Evolutionary conservation across 2,329 filamentous ascomycete species (phyloP).

Genomic region (Penicillium sclerotigenum): DNA sequence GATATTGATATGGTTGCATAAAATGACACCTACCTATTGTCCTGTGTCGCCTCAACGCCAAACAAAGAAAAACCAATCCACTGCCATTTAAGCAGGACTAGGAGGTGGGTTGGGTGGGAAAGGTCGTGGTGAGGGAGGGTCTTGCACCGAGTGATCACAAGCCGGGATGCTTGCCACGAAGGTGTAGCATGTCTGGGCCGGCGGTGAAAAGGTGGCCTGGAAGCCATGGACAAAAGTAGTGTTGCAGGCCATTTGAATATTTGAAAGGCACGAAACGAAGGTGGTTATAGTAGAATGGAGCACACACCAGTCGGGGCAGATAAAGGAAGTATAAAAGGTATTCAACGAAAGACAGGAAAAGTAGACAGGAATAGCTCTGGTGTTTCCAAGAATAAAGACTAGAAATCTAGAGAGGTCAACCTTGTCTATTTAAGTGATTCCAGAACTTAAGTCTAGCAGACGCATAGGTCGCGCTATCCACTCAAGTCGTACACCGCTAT

Average conservation of each 20-base stretch:
- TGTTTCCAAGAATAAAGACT: neutral
- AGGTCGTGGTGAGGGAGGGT: constrained; percentile 29
- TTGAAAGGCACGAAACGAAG: neutral
- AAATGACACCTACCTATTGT: constrained; percentile 11
- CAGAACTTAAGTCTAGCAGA: neutral
- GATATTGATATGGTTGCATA: no score
- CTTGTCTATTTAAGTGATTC: constrained; percentile 19
- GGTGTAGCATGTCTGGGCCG: neutral
- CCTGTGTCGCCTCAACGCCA: constrained; percentile 14
- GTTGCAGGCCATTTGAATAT: constrained; percentile 7
- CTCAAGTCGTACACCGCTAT: constrained; percentile 27
- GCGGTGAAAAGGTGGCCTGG: neutral
- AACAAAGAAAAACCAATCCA: constrained; percentile 1
- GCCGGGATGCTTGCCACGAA: constrained; percentile 3
- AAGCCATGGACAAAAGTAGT: neutral
- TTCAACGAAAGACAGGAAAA: neutral
- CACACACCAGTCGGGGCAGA: neutral
- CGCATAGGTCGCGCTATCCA: constrained; percentile 6
- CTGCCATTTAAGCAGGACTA: constrained; percentile 33
- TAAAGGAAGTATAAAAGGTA: neutral
- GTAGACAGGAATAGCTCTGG: neutral
- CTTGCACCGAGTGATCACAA: constrained; percentile 24
- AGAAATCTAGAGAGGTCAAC: neutral
- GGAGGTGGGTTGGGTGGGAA: constrained; percentile 42
- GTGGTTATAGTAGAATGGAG: neutral